Conservation (phyloP, 2,329 filamentous ascomycete genomes). For the Helminthosporium solani region DNA sequence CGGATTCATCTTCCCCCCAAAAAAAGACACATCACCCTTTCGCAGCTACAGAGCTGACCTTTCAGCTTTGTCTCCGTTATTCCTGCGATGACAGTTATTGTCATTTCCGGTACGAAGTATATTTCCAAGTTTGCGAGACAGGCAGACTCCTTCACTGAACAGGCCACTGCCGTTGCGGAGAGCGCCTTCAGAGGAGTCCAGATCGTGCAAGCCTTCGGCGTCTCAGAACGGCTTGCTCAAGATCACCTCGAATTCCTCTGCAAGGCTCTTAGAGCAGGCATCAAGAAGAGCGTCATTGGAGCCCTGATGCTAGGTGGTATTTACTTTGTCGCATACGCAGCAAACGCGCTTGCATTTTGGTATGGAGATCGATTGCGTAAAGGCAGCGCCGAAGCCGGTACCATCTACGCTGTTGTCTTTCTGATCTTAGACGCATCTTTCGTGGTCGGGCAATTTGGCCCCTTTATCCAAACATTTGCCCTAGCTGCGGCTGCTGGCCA, state of each 20-base stretch:
- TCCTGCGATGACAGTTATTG: constrained; percentile 49
- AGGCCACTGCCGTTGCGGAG: constrained; percentile 48
- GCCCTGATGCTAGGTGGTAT: constrained; percentile 47
- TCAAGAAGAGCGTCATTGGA: constrained; percentile 44
- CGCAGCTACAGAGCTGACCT: neutral
- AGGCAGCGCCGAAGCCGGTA: constrained; percentile 46
- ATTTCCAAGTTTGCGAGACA: constrained; percentile 45
- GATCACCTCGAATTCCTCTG: constrained; percentile 40
- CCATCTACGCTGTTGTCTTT: constrained; percentile 64
- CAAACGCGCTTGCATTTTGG: constrained; percentile 51
- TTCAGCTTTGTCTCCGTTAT: constrained; percentile 48
- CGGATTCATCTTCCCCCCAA: no score
- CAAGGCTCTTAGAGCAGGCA: constrained; percentile 37
- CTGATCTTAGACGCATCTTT: constrained; percentile 65
- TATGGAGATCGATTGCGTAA: constrained; percentile 39
- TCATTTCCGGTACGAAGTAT: constrained; percentile 45
- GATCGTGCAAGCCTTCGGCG: constrained; percentile 52
- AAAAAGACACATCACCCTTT: neutral
- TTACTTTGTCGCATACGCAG: constrained; percentile 49
- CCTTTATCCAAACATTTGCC: constrained; percentile 59
- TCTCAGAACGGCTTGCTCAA: constrained; percentile 43
- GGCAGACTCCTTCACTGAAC: constrained; percentile 42
- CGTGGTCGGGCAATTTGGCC: constrained; percentile 63
- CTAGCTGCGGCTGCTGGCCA: constrained; percentile 55
- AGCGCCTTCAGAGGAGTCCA: constrained; percentile 50